Evolutionary conservation across 2,329 filamentous ascomycete species (phyloP), one percentile per base, ranked within the genome.

Genomic region (Neophaeococcomyces mojaviensis): DNA sequence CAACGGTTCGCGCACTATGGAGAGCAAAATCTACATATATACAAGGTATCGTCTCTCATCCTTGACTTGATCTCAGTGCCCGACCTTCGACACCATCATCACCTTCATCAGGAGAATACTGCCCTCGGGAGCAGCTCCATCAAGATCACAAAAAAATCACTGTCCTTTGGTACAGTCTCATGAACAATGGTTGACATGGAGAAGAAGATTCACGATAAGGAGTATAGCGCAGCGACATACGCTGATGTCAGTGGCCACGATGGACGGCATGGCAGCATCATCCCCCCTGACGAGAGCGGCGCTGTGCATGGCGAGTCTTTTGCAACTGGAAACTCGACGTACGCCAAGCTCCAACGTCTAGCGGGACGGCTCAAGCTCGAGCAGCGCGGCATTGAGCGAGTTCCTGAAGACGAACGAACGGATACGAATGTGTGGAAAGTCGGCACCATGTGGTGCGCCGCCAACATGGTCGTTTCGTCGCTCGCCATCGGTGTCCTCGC

Each of bases 401-500:
- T 88, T 28, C 83, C 82, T 0, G 77, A 78, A 44, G 71, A 82
- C 57, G 84, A 88, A 67, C 70, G 82, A 55, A 80, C 74, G 4
- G 80, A 86, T 61, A 75, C 68, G 30, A 78, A 76, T 19, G 73
- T 84, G 62, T 68, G 76, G 57, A 84, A 86, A 56, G 76, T 86
- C 51, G 78, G 79, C 41, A 87, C 82, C 20, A 77, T 88, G 78
- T 88, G 84, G 84, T 70, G 86, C 36, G 82, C 83, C 1, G 82
- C 83, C 58, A 88, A 88, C 65, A 80, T 88, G 80, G 82, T 85
- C 44, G 80, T 87, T 39, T 82, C 79, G 19, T 81, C 82, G 12
- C 87, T 88, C 58, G 84, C 86, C 39, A 82, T 88, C 46, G 86
- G 84, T 37, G 77, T 84, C 15, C 74, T 85, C 4, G 81, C 77